Evolutionary conservation across 257 asterid genomes (phyloP), one percentile per base, ranked within the genome.

Genomic region (Plantago major): DNA sequence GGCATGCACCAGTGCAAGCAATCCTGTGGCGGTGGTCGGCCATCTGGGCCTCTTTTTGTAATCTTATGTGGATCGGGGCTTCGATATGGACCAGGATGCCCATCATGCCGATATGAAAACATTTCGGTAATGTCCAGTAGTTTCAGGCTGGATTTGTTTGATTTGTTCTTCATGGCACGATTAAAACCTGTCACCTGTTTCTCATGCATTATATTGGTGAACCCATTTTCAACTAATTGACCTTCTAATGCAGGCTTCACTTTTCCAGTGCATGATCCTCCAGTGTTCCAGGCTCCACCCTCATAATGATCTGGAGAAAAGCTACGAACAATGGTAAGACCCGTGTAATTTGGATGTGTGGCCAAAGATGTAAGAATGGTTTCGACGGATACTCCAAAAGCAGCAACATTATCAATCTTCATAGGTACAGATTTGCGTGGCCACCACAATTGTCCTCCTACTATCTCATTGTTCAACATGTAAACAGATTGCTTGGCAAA

Each of bases 1-100:
- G 99, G 99, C 99, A 93, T 93, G 84, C 99, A 93, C 99, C 99
- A 93, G 55, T 93, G 99, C 81, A 93, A 66, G 82, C 99, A 93
- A 71, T 93, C 99, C 78, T 93, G 99, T 0, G 96, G 90, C 2
- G 97, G 97, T n/a, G 99, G 99, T 73, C 69, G 62, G 17, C 99
- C 99, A 61, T 85, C 84, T 1, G 95, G 95, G 18, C 97, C 96
- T 63, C 94, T 68, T 67, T 81, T 83, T 9, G 96, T 92, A 57
- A 84, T 60, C 80, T 93, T 93, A 70, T 89, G 85, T 0, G 99
- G 99, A 65, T 93, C 95, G 0, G 77, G 81, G 77, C 84, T 87
- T 52, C 96, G 76, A 69, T 84, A 89, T 0, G 97, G 99, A 33
- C 99, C 99, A 0, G 99, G 99, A 75, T 93, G 99, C 53, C 99